These are phyloP conservation scores for Saturnispora ahearnii DNA, from an alignment of 805 yeast genomes.

Conservation along the genomic window DNA sequence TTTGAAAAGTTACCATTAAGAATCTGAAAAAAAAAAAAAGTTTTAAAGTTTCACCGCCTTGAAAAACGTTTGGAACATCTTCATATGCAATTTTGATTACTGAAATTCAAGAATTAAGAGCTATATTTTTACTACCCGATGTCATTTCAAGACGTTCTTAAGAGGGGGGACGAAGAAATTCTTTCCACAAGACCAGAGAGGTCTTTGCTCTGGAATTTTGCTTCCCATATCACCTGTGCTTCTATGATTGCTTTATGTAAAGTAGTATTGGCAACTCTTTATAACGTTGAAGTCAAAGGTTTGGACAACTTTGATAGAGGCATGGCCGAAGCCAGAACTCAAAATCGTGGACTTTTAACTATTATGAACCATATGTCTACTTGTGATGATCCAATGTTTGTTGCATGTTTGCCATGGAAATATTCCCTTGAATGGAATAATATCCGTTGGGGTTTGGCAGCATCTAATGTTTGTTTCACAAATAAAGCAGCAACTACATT, in stretches of 20 bases:
- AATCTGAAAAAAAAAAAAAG: too few relatives aligned
- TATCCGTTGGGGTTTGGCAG: slow-evolving; percentile 92
- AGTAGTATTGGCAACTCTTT: slow-evolving; percentile 47
- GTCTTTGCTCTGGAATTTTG: slow-evolving; percentile 50
- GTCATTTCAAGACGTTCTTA: slow-evolving; percentile 62
- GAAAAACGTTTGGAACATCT: not conserved
- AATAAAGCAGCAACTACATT: slow-evolving; percentile 42
- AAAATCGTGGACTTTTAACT: slow-evolving; percentile 71
- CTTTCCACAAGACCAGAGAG: slow-evolving; percentile 43
- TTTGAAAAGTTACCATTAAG: too few relatives aligned
- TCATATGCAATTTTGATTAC: not conserved
- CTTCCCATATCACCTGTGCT: slow-evolving; percentile 61
- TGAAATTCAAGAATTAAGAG: too few relatives aligned
- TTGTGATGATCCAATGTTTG: slow-evolving; percentile 85
- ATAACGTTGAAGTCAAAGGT: slow-evolving; percentile 54
- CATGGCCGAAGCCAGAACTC: slow-evolving; percentile 48
- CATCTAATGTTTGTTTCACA: slow-evolving; percentile 80
- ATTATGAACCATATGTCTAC: slow-evolving; percentile 90
- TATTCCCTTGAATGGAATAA: slow-evolving; percentile 52
- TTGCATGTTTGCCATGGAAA: slow-evolving; percentile 77
- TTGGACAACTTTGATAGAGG: slow-evolving; percentile 59
- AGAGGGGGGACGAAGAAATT: slow-evolving; percentile 67
- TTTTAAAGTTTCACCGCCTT: not conserved
- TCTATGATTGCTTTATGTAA: slow-evolving; percentile 60
- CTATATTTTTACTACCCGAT: slow-evolving; percentile 25